Evolutionary conservation across 352 stramenopile species (phyloP).

Genomic region (Pythium guiyangense): DNA sequence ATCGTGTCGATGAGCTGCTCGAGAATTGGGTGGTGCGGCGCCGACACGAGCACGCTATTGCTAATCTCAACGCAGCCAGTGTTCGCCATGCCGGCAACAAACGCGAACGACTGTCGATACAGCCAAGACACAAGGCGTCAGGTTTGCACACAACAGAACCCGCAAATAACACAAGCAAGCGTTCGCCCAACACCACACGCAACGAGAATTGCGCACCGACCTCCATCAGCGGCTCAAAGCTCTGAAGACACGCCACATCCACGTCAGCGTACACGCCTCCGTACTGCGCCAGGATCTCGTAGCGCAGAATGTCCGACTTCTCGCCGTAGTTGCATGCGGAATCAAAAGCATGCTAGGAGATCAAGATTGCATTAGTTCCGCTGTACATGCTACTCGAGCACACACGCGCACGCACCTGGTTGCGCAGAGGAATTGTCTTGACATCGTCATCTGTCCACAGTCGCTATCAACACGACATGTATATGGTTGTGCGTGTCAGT

Average conservation of each 20-base stretch:
- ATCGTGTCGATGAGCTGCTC: conserved; percentile 28
- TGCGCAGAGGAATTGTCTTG: conserved; percentile 17
- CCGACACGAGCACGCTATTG: conserved; percentile 51
- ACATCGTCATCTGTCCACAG: conserved; percentile 51
- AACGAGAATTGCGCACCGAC: conserved; percentile 12
- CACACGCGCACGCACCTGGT: conserved; percentile 18
- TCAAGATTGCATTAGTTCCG: too few relatives aligned
- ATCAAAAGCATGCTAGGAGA: too few relatives aligned
- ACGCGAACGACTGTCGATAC: conserved; percentile 28
- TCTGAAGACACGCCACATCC: conserved; percentile 55
- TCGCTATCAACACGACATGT: conserved; percentile 12
- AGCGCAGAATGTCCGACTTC: conserved; percentile 71
- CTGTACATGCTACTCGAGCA: neutral
- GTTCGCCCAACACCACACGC: neutral
- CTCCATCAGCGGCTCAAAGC: conserved; percentile 33
- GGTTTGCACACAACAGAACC: too few relatives aligned
- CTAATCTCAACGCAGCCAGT: conserved; percentile 66
- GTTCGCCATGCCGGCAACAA: conserved; percentile 63
- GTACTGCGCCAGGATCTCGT: conserved; percentile 50
- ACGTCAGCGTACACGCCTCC: conserved; percentile 71
- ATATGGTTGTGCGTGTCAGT: neutral
- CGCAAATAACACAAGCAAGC: neutral
- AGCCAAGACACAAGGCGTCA: neutral
- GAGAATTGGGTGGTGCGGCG: conserved; percentile 25
- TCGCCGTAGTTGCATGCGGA: conserved; percentile 55